Conservation (phyloP, 192 early-diverging fungal species). For the Coemansia javaensis region DNA sequence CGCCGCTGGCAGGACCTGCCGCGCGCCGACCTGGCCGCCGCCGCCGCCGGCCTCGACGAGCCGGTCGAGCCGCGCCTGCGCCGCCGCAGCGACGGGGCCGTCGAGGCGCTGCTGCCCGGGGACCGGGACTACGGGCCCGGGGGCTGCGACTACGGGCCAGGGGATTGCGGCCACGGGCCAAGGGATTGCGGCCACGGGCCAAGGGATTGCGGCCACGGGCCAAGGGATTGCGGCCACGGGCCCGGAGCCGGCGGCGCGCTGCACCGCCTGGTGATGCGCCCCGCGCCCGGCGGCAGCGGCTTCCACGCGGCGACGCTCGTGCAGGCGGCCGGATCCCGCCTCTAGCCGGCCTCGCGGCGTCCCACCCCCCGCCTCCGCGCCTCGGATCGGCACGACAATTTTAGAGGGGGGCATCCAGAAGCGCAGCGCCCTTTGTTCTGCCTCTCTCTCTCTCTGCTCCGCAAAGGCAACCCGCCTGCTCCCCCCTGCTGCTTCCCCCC, state of each 20-base stretch:
- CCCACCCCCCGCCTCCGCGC: no score
- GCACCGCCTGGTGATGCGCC: conserved; percentile 30
- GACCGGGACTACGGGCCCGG: conserved; percentile 20
- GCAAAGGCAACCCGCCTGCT: no score
- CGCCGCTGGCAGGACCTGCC: conserved; percentile 49
- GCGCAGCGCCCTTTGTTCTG: not conserved
- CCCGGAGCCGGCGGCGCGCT: conserved; percentile 3
- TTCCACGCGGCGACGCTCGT: conserved; percentile 15
- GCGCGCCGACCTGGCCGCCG: not conserved
- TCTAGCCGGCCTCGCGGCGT: no score
- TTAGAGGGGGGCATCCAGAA: not conserved
- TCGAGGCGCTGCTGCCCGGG: conserved; percentile 39
- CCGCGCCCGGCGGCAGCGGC: conserved; percentile 16
- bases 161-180: no score
- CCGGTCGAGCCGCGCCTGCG: conserved; percentile 33
- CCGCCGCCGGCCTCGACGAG: not conserved
- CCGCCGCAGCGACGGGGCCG: conserved; percentile 15
- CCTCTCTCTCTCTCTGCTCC: not conserved
- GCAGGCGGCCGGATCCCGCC: not conserved
- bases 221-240: not conserved
- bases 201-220: not conserved
- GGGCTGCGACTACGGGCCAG: not conserved
- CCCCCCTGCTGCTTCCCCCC: not conserved
- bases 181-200: no score
- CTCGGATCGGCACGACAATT: not conserved